phyloP scores from a whole-genome alignment of 2,329 filamentous ascomycete species.

The Mariannaea sp. region DNA sequence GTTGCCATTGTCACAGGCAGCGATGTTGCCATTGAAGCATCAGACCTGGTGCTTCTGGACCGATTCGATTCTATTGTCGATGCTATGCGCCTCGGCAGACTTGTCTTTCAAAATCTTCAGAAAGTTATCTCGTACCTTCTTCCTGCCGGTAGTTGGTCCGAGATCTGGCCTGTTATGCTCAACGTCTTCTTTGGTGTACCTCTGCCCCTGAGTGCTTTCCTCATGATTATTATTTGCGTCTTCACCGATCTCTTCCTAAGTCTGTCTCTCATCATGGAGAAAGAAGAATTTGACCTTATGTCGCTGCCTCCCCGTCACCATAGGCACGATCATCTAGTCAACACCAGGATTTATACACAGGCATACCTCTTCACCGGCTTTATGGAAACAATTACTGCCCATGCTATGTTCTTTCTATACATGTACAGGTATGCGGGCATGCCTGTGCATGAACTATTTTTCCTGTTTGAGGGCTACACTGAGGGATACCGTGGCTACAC shows the following conservation, averaged over 20 bases:
- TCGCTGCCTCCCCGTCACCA: conserved; percentile 56
- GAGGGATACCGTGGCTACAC: conserved; percentile 57
- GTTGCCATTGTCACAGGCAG: conserved; percentile 69
- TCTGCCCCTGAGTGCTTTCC: conserved; percentile 54
- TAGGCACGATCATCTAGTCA: conserved; percentile 57
- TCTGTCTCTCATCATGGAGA: conserved; percentile 58
- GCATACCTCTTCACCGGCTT: conserved; percentile 58
- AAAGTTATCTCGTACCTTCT: conserved; percentile 52
- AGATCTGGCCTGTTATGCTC: conserved; percentile 61
- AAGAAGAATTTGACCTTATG: conserved; percentile 59
- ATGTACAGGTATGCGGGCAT: conserved; percentile 54
- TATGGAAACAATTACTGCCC: conserved; percentile 55
- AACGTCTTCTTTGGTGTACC: conserved; percentile 62
- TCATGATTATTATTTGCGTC: conserved; percentile 64
- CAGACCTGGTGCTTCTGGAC: conserved; percentile 70
- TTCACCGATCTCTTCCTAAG: conserved; percentile 60
- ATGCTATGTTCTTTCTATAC: conserved; percentile 61
- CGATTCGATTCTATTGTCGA: conserved; percentile 74
- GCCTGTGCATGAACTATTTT: conserved; percentile 52
- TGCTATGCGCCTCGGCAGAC: conserved; percentile 56
- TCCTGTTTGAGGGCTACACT: conserved; percentile 54
- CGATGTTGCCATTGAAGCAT: conserved; percentile 67
- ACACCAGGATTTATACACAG: conserved; percentile 55
- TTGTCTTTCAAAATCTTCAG: conserved; percentile 49
- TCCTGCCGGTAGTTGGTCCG: conserved; percentile 58